These are phyloP conservation scores for Paraphaeosphaeria minitans DNA, from an alignment of 2,329 filamentous ascomycete species.

Conservation along the genomic window DNA sequence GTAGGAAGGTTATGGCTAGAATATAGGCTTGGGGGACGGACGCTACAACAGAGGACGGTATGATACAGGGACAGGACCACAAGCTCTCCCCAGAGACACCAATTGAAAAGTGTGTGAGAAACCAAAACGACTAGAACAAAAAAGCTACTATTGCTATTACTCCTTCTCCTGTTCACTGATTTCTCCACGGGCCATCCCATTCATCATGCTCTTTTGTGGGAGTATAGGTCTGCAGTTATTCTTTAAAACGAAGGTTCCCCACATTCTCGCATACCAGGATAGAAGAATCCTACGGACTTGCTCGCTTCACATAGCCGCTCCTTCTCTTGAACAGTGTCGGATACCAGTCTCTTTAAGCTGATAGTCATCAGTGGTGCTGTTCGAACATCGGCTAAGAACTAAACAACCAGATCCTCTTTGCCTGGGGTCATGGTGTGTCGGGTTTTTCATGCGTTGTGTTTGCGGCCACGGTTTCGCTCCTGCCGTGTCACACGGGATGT, in stretches of 20 bases:
- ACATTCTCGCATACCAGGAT: constrained; percentile 2
- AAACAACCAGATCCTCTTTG: neutral
- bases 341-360: neutral
- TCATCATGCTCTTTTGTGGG: no score
- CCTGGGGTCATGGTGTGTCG: neutral
- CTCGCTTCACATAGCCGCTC: constrained; percentile 7
- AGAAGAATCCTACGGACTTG: constrained; percentile 10
- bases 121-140: no score
- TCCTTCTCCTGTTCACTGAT: no score
- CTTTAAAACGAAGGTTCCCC: no score
- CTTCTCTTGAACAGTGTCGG: neutral
- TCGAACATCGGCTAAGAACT: constrained; percentile 9
- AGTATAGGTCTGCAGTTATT: no score
- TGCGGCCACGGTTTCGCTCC: neutral
- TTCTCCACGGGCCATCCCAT: no score
- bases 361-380: constrained; percentile 5
- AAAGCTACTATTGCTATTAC: no score
- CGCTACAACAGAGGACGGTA: neutral
- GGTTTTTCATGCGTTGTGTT: neutral
- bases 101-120: no score
- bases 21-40: neutral
- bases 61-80: no score
- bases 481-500: neutral
- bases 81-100: no score
- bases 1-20: constrained; percentile 2